Conservation (phyloP, 164 flowering plant species). For the Liquidambar formosana region DNA sequence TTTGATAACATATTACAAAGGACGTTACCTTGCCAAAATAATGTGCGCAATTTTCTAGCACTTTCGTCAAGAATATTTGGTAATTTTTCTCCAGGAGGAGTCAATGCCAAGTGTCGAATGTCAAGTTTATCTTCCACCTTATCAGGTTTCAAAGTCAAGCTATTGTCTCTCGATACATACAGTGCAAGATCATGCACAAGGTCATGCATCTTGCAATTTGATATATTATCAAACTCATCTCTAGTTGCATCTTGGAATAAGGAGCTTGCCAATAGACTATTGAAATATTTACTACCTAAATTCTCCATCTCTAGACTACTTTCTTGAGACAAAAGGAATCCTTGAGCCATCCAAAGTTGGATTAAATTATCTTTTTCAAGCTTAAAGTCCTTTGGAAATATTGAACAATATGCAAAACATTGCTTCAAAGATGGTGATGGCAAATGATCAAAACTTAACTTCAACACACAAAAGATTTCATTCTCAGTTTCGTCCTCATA, state of each 20-base stretch:
- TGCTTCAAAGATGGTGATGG: not conserved
- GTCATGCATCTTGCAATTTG: not conserved
- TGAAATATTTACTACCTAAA: not conserved
- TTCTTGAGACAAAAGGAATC: not conserved
- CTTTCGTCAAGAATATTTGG: too few species aligned
- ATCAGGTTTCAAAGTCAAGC: too few species aligned
- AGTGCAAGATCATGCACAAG: conserved; percentile 2
- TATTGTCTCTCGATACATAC: too few species aligned
- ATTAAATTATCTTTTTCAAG: conserved; percentile 1
- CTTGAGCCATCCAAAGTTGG: conserved; percentile 9
- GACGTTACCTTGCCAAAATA: too few species aligned
- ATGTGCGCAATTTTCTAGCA: too few species aligned
- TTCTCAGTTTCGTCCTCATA: too few species aligned
- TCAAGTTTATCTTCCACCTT: too few species aligned
- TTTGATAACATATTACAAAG: too few species aligned
- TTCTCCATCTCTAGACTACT: conserved; percentile 11
- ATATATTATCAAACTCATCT: not conserved
- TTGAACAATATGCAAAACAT: conserved; percentile 14
- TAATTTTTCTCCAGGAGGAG: too few species aligned
- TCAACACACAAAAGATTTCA: not conserved
- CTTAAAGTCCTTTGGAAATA: conserved; percentile 1
- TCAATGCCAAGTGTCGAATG: too few species aligned
- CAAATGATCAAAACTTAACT: conserved; percentile 2
- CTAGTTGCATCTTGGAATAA: not conserved
- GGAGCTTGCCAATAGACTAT: not conserved